These are phyloP conservation scores for Metrosideros polymorpha DNA, from an alignment of 441 rosid genomes.

Conservation along the genomic window DNA sequence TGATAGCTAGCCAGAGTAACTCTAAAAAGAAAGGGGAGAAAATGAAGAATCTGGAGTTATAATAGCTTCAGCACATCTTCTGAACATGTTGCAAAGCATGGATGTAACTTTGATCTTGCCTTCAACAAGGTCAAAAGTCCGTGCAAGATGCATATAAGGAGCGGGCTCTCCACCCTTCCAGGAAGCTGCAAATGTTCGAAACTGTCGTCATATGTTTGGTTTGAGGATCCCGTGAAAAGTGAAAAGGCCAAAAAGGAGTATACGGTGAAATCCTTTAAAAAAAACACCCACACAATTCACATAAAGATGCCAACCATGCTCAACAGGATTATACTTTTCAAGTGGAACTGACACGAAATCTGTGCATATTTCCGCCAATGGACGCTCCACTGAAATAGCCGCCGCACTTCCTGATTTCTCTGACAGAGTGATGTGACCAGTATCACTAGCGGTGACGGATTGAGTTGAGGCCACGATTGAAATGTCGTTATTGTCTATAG, in stretches of 20 bases:
- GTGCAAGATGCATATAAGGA: constrained; percentile 79
- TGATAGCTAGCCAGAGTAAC: background rate
- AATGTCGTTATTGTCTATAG: constrained; percentile 16
- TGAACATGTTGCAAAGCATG: constrained; percentile 88
- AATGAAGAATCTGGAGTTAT: background rate
- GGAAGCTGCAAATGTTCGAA: constrained; percentile 44
- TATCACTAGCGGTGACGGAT: constrained; percentile 6
- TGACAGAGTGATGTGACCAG: constrained; percentile 7
- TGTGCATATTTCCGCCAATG: constrained; percentile 18
- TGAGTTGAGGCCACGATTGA: constrained; percentile 15
- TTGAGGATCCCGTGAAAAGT: background rate
- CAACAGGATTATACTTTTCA: constrained; percentile 53
- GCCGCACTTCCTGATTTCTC: constrained; percentile 17
- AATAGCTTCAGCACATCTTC: constrained; percentile 37
- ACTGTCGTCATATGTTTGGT: background rate
- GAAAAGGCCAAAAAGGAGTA: background rate
- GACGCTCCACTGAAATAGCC: constrained; percentile 18
- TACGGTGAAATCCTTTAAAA: background rate
- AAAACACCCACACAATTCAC: background rate
- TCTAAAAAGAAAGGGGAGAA: background rate
- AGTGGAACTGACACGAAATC: constrained; percentile 41
- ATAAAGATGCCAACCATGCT: constrained; percentile 51
- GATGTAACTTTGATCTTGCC: constrained; percentile 80
- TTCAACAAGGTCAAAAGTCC: constrained; percentile 71
- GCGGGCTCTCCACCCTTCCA: constrained; percentile 74